Percentiles rank a stretch among this genome's conserved stretches.
These are phyloP conservation scores for Silene latifolia DNA, from an alignment of 148 eudicot species.

Conservation along the genomic window DNA sequence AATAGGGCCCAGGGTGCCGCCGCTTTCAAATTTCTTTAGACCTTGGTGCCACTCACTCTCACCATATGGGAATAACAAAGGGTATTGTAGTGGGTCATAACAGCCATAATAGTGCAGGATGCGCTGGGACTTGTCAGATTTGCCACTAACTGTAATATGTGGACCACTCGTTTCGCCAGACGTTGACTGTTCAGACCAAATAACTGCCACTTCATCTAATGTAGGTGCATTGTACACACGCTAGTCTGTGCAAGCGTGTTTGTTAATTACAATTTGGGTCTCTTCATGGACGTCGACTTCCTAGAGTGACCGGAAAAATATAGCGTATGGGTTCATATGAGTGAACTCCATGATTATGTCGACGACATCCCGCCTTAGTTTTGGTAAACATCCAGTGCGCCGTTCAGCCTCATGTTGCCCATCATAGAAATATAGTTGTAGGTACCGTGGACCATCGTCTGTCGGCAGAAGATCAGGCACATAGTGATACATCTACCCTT, in stretches of 20 bases:
- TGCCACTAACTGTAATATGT: too few species aligned
- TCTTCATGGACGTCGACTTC: not conserved
- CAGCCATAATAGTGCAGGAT: too few species aligned
- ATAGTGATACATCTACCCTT: too few species aligned
- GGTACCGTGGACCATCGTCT: not conserved
- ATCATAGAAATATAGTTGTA: not conserved
- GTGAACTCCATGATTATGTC: not conserved
- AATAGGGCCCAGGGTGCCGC: too few species aligned
- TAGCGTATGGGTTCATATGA: not conserved
- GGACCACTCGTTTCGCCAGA: not conserved
- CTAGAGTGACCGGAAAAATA: not conserved
- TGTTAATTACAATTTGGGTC: not conserved
- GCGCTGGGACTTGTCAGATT: too few species aligned
- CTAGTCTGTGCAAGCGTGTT: not conserved
- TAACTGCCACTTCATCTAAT: not conserved
- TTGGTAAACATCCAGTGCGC: not conserved
- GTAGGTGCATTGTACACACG: not conserved
- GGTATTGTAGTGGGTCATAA: too few species aligned
- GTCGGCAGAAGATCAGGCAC: not conserved
- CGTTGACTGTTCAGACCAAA: not conserved
- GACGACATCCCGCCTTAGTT: too few species aligned
- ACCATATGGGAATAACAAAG: too few species aligned
- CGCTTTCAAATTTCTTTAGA: too few species aligned
- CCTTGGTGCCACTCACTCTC: too few species aligned
- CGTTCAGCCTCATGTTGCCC: not conserved